These are phyloP conservation scores for Xylaria sp. DNA, from an alignment of 2,329 filamentous ascomycete genomes.

Conservation along the genomic window DNA sequence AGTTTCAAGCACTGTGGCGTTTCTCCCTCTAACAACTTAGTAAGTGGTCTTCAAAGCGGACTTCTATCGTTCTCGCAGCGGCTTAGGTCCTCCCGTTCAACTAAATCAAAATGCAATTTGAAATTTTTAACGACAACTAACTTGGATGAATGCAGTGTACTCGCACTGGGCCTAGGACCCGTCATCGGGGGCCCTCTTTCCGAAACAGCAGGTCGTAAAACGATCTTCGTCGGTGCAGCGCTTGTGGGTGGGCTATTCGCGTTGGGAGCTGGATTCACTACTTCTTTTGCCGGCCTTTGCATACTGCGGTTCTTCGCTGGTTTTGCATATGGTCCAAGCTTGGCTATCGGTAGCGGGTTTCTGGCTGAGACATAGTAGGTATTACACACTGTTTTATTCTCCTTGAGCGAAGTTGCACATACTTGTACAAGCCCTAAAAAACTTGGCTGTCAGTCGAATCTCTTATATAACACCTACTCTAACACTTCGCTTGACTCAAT, in stretches of 20 bases:
- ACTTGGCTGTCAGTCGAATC: too few species aligned
- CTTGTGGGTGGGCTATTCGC: conserved; percentile 65
- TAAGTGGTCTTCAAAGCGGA: not conserved
- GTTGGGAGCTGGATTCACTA: conserved; percentile 63
- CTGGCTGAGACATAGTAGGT: conserved; percentile 60
- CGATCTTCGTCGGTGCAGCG: conserved; percentile 61
- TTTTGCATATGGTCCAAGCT: conserved; percentile 60
- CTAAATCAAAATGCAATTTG: not conserved
- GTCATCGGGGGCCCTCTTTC: conserved; percentile 68
- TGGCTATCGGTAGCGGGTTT: conserved; percentile 62
- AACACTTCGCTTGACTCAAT: not conserved
- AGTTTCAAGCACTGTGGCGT: conserved; percentile 64
- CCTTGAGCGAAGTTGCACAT: too few species aligned
- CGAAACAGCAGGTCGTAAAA: conserved; percentile 66
- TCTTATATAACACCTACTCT: not conserved
- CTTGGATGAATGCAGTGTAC: conserved; percentile 49
- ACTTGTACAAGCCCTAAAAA: not conserved
- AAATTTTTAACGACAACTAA: not conserved
- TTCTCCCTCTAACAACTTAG: conserved; percentile 70
- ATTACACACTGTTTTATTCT: not conserved
- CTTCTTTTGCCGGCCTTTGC: conserved; percentile 62
- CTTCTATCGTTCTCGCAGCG: not conserved
- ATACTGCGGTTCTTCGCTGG: conserved; percentile 68
- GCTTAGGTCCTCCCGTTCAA: not conserved
- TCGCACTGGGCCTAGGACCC: conserved; percentile 70